These are phyloP conservation scores for Verticillium albo-atrum DNA, from an alignment of 2,329 filamentous ascomycete species.

Conservation along the genomic window DNA sequence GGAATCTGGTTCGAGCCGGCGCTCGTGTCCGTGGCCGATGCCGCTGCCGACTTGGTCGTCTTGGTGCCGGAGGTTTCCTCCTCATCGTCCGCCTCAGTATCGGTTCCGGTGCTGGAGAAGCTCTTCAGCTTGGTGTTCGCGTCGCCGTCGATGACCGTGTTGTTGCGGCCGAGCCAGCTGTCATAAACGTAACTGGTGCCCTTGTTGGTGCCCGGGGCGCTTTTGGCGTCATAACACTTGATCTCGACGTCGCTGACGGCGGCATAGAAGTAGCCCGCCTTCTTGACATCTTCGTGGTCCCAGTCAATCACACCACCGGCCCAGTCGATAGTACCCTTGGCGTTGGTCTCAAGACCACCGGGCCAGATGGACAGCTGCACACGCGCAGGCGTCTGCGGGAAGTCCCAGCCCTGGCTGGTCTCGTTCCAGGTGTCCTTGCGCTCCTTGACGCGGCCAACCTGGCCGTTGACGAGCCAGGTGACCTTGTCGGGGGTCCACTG, in stretches of 20 bases:
- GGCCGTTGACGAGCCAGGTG: constrained; percentile 82
- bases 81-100: constrained; percentile 50
- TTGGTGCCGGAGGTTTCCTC: constrained; percentile 13
- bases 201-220: constrained; percentile 61
- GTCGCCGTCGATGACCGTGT: constrained; percentile 71
- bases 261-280: constrained; percentile 84
- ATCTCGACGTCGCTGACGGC: constrained; percentile 73
- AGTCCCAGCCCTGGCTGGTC: constrained; percentile 76
- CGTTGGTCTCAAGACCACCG: constrained; percentile 75
- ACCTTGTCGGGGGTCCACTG: constrained; percentile 86
- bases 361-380: constrained; percentile 97
- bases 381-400: constrained; percentile 85
- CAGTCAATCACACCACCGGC: constrained; percentile 89
- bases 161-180: constrained; percentile 60
- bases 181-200: constrained; percentile 75
- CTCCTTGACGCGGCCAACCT: constrained; percentile 68
- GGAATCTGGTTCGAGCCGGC: constrained; percentile 18
- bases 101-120: constrained; percentile 72
- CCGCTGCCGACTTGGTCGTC: constrained; percentile 11
- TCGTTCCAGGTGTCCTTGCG: constrained; percentile 81
- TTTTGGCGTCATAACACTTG: constrained; percentile 65
- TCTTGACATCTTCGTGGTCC: constrained; percentile 74
- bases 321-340: constrained; percentile 82
- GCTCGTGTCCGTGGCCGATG: background rate
- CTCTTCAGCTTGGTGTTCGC: constrained; percentile 73